Evolutionary conservation across 352 stramenopile genomes (phyloP), one percentile per base, ranked within the genome.

Genomic region (Pythium rhizo-oryzae): DNA sequence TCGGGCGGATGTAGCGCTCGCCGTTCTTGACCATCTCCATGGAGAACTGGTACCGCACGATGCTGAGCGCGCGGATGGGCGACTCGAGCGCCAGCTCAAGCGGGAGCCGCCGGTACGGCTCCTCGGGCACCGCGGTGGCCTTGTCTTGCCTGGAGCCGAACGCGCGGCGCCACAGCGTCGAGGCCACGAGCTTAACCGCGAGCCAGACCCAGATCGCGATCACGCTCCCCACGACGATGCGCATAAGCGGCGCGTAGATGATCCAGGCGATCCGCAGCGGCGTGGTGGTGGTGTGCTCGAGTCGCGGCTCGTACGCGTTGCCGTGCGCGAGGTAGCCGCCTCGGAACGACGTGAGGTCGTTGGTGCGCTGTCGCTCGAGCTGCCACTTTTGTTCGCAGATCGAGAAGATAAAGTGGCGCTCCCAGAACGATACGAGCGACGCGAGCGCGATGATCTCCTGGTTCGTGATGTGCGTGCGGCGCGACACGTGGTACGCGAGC

Each of bases 21-120:
- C 55, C 67, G 12, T 59, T 61, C 16, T 72, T 46, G 16, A 70
- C n/a, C 11, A 67, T 81, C 58, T 84, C 80, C 66, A 89, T 79
- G 16, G 50, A 54, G n/a, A 80, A 67, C n/a, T 62, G 72, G 44
- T 70, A 70, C 21, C 80, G 75, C 24, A 89, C 59, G 5, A 89
- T 67, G 49, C 80, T 89, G 8, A 60, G 71, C 16, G 80, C 78
- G 18, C 78, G 80, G 24, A 89, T 77, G 2, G 80, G 78, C 12
- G 51, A 65, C 61, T 82, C 72, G 16, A 86, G 30, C 67, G 53
- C 65, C 16, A 55, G 47, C 51, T 73, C 67, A 0, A 73, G 30
- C 16, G 67, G 33, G 8, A 73, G 30, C 4, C 67, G 67, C 4
- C 19, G n/a, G 54, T 73, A 73, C 8, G 67, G 59, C 49, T 63